Evolutionary conservation across 2,329 filamentous ascomycete genomes (phyloP).

Genomic region (Celoporthe dispersa): DNA sequence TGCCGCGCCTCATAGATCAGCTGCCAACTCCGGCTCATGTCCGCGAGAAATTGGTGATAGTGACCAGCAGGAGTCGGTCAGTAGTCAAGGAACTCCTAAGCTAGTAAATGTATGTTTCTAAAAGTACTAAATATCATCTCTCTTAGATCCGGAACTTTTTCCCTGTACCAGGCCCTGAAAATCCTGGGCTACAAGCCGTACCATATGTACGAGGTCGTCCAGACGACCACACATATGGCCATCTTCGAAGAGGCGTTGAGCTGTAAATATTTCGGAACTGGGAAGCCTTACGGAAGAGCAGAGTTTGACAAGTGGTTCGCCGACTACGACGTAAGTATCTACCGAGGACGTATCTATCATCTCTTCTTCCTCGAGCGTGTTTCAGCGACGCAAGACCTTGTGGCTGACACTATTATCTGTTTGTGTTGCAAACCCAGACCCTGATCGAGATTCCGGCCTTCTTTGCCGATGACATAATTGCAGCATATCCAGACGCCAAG

Average conservation of each 20-base stretch:
- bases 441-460: slow-evolving; percentile 40
- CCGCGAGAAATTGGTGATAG: slow-evolving; percentile 41
- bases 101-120: not conserved
- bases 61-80: slow-evolving; percentile 45
- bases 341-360: not conserved
- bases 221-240: slow-evolving; percentile 33
- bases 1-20: slow-evolving; percentile 43
- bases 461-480: slow-evolving; percentile 38
- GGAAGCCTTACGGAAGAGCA: slow-evolving; percentile 39
- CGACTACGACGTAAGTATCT: slow-evolving; percentile 40
- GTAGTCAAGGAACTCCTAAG: slow-evolving; percentile 12
- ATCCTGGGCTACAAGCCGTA: slow-evolving; percentile 43
- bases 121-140: not conserved
- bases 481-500: slow-evolving; percentile 42
- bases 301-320: slow-evolving; percentile 48
- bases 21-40: slow-evolving; percentile 39
- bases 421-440: slow-evolving; percentile 25
- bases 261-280: slow-evolving; percentile 37
- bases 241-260: slow-evolving; percentile 39
- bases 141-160: slow-evolving; percentile 37
- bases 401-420: not conserved
- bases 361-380: not conserved
- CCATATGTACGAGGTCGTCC: slow-evolving; percentile 41
- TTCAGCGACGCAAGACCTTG: not conserved
- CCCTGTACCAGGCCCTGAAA: slow-evolving; percentile 41